Conservation (phyloP, 345 rosid species). For the Euclidium syriacum region DNA sequence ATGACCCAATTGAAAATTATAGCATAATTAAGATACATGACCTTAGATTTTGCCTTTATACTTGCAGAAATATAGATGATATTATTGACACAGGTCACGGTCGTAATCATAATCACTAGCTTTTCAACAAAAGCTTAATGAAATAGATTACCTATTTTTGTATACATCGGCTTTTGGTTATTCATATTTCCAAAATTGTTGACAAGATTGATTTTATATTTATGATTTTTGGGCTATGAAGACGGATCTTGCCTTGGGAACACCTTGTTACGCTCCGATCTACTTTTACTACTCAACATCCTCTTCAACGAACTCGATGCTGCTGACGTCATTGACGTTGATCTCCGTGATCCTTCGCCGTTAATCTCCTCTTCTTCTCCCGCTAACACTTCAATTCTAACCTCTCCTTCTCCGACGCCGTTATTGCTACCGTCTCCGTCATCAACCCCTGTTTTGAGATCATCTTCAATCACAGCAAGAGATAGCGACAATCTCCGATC, state of each 20-base stretch:
- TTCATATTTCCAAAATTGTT: conserved; percentile 26
- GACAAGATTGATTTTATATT: neutral
- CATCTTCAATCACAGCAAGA: conserved; percentile 9
- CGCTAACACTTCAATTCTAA: conserved; percentile 31
- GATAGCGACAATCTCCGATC: conserved; percentile 5
- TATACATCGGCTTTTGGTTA: neutral
- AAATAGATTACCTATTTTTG: neutral
- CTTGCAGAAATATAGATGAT: neutral
- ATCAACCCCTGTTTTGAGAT: conserved; percentile 16
- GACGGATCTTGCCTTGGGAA: conserved; percentile 31
- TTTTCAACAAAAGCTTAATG: conserved; percentile 11
- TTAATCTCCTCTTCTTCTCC: conserved; percentile 16
- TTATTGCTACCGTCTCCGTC: neutral
- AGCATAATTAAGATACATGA: neutral
- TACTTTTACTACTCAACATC: conserved; percentile 57
- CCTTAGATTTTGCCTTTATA: neutral
- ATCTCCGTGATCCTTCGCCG: conserved; percentile 21
- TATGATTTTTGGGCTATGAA: neutral
- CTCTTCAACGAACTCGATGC: conserved; percentile 47
- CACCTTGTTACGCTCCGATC: conserved; percentile 47
- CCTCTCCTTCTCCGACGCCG: conserved; percentile 11
- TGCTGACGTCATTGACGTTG: conserved; percentile 27
- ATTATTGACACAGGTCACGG: neutral
- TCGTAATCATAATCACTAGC: conserved; percentile 7
- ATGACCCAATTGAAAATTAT: neutral